Evolutionary conservation across 2,329 filamentous ascomycete genomes (phyloP).

Genomic region (Beauveria medogensis): DNA sequence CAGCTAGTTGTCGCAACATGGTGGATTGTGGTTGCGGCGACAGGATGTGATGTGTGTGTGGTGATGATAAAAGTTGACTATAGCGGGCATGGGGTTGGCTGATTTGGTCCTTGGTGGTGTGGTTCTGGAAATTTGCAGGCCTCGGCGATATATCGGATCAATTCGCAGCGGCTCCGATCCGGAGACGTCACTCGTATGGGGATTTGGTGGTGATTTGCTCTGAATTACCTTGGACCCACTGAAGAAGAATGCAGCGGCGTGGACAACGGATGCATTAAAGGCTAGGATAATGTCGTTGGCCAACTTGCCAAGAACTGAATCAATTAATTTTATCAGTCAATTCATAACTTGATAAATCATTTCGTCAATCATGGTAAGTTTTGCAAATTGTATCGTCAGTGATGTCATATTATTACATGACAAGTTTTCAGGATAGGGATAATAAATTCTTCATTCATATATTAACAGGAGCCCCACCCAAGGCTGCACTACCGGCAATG

Average conservation of each 20-base stretch:
- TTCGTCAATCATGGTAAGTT: accelerated
- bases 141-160: slow-evolving; percentile 13
- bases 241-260: no score
- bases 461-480: neutral
- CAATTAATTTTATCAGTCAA: neutral
- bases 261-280: no score
- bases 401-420: neutral
- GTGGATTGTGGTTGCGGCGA: slow-evolving; percentile 3
- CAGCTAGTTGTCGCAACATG: slow-evolving; percentile 30
- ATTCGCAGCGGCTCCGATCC: neutral
- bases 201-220: no score
- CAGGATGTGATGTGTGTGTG: neutral
- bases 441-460: neutral
- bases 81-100: neutral
- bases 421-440: neutral
- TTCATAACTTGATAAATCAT: no score
- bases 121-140: slow-evolving; percentile 9
- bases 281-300: no score
- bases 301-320: neutral
- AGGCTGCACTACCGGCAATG: neutral
- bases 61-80: neutral
- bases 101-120: neutral
- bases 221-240: no score
- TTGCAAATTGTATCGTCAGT: no score
- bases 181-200: neutral